Evolutionary conservation across 1,284 basidiomycete species (phyloP).

Genomic region (Pyrrhoderma lamaoense): DNA sequence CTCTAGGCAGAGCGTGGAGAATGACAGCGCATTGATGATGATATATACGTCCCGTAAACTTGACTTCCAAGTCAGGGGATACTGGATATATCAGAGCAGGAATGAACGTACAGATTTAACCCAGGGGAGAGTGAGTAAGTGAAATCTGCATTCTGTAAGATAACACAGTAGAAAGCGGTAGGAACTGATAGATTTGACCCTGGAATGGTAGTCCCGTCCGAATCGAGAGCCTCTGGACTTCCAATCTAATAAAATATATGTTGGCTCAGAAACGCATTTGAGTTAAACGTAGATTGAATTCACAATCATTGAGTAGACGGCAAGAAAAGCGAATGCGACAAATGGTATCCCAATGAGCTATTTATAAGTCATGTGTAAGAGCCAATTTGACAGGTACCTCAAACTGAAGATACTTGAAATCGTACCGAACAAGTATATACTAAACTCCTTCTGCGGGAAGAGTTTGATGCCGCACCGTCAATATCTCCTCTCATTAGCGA

Average conservation of each 20-base stretch:
- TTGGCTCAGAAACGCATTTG: background rate
- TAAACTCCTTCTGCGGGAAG: too few species aligned
- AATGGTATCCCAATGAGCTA: slow-evolving; percentile 15
- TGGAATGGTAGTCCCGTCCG: background rate
- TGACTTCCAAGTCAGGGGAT: background rate
- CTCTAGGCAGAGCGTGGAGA: slow-evolving; percentile 13
- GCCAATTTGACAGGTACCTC: too few species aligned
- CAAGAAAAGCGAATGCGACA: slow-evolving; percentile 5
- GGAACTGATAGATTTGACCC: slow-evolving; percentile 16
- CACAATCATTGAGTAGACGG: slow-evolving; percentile 9
- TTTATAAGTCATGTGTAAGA: too few species aligned
- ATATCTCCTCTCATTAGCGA: too few species aligned
- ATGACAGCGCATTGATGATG: slow-evolving; percentile 4
- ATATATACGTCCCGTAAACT: slow-evolving; percentile 6
- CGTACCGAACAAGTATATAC: too few species aligned
- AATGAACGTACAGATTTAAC: background rate
- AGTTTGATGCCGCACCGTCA: too few species aligned
- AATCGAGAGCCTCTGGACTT: background rate
- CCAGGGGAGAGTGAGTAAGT: slow-evolving; percentile 5
- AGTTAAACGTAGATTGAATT: background rate
- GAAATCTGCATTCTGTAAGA: slow-evolving; percentile 14
- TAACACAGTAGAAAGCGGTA: slow-evolving; percentile 16
- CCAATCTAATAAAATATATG: background rate
- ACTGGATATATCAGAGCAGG: background rate
- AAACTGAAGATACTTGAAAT: too few species aligned